Base-by-base conservation (phyloP, 2,329 filamentous ascomycete genomes). In the Chalaropsis thielavioides region DNA sequence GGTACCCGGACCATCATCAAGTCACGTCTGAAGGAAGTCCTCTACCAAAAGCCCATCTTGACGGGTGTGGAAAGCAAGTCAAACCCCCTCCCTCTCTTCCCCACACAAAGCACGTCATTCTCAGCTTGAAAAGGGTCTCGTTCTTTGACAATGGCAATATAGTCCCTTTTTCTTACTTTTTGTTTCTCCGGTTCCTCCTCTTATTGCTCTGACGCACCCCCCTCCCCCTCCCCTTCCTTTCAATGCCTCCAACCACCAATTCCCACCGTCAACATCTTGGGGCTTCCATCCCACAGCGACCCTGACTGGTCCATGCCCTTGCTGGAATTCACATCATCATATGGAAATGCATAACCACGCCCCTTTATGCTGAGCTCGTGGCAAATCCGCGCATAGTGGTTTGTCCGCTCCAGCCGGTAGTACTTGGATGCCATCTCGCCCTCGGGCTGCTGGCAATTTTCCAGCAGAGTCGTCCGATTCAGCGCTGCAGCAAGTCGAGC, bases 401-500 rank as follows among this genome's bases (percentile, higher is more conserved):
- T 88, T 51, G 84, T 87, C 60, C 81, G 72, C 2, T 69, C 65
- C 15, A 79, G 73, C 15, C 72, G 69, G 73, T 88, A 88, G 71
- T 85, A 87, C 8, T 71, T 72, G 5, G 71, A 71, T 1, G 79
- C 74, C 0, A 70, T 68, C 71, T 82, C 81, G 62, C 77, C 76
- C 64, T 81, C 76, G 15, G 82, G 84, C 74, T 81, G 83, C 68
- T 71, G 70, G n/a, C 72, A 63, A 69, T 81, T 75, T 22, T 74
- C 71, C 61, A 88, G 74, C 67, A 94, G 74, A 11, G 87, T 92
- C 41, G 82, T 85, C 24, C 89, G 81, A 74, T 92, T 90, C 70
- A 92, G 83, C 0, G 86, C 88, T 0, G 89, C 89, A 0, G 86
- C 82, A 15, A 94, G 75, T n/a, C 89, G 80, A 0, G 90, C 87